A percentile compares a stretch with the other conserved stretches of the same genome.
Evolutionary conservation across 2,329 filamentous ascomycete genomes (phyloP).

Genomic region (Fusarium zealandicum): DNA sequence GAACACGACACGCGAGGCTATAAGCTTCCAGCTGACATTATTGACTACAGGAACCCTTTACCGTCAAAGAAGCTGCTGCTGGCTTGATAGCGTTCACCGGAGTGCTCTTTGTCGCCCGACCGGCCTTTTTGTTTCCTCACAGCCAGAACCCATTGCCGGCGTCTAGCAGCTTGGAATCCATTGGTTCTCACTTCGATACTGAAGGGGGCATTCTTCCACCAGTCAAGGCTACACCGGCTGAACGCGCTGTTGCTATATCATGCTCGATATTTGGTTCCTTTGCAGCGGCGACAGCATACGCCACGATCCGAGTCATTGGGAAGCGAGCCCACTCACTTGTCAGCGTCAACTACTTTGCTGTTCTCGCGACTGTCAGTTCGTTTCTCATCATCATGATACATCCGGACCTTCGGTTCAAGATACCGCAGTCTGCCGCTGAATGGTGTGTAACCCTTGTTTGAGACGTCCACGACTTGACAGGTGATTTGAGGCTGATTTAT

Average conservation of each 20-base stretch:
- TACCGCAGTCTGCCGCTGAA: slow-evolving; percentile 39
- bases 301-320: slow-evolving; percentile 77
- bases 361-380: slow-evolving; percentile 71
- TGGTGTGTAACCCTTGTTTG: slow-evolving; percentile 27
- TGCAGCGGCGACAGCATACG: slow-evolving; percentile 73
- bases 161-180: not conserved
- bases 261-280: slow-evolving; percentile 74
- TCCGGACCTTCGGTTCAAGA: slow-evolving; percentile 51
- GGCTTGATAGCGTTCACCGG: slow-evolving; percentile 74
- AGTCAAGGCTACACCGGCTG: slow-evolving; percentile 57
- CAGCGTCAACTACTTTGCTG: slow-evolving; percentile 79
- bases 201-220: slow-evolving; percentile 40
- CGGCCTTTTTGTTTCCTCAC: slow-evolving; percentile 62
- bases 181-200: slow-evolving; percentile 8
- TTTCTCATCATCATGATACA: slow-evolving; percentile 61
- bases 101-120: slow-evolving; percentile 78
- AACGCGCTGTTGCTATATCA: slow-evolving; percentile 70
- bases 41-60: slow-evolving; percentile 69
- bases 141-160: slow-evolving; percentile 1
- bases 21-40: slow-evolving; percentile 21
- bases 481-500: slow-evolving; percentile 39
- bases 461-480: rapidly evolving
- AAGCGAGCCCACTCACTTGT: slow-evolving; percentile 77
- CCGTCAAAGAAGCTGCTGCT: slow-evolving; percentile 72
- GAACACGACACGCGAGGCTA: rapidly evolving